Conservation (phyloP, 2,329 filamentous ascomycete species). For the Pseudocercospora eumusae region DNA sequence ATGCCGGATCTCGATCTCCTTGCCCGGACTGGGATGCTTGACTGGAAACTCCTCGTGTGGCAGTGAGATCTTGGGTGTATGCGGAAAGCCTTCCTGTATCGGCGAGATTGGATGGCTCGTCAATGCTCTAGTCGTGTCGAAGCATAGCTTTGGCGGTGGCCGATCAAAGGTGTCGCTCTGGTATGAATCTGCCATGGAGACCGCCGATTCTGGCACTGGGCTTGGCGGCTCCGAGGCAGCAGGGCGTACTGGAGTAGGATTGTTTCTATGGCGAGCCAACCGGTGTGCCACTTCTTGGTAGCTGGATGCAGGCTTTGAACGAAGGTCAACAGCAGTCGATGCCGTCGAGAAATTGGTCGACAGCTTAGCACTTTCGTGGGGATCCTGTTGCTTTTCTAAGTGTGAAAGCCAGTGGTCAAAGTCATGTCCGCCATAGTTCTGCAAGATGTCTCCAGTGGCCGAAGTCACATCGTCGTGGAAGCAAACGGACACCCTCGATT, state of each 20-base stretch:
- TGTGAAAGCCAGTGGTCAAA: constrained; percentile 35
- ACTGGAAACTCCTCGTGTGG: constrained; percentile 37
- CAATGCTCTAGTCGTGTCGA: constrained; percentile 29
- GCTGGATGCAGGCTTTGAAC: constrained; percentile 22
- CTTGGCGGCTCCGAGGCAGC: constrained; percentile 38
- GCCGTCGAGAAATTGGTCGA: constrained; percentile 7
- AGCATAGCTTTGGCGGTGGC: constrained; percentile 27
- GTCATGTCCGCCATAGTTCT: constrained; percentile 5
- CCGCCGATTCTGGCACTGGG: constrained; percentile 34
- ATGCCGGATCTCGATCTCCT: constrained; percentile 37
- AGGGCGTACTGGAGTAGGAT: constrained; percentile 35
- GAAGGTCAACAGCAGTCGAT: constrained; percentile 4
- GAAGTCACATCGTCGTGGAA: constrained; percentile 37
- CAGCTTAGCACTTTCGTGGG: neutral
- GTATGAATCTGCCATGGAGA: constrained; percentile 35
- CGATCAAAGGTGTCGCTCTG: constrained; percentile 28
- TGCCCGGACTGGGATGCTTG: constrained; percentile 31
- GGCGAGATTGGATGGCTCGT: constrained; percentile 29
- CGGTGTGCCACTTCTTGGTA: constrained; percentile 28
- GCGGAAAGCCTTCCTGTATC: constrained; percentile 3
- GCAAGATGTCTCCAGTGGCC: constrained; percentile 28
- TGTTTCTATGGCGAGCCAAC: constrained; percentile 22
- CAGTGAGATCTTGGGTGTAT: constrained; percentile 29
- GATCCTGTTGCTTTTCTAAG: constrained; percentile 28
- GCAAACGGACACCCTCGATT: constrained; percentile 39